phyloP scores from a whole-genome alignment of 495 filamentous ascomycete species.

The Penicillium manginii region DNA sequence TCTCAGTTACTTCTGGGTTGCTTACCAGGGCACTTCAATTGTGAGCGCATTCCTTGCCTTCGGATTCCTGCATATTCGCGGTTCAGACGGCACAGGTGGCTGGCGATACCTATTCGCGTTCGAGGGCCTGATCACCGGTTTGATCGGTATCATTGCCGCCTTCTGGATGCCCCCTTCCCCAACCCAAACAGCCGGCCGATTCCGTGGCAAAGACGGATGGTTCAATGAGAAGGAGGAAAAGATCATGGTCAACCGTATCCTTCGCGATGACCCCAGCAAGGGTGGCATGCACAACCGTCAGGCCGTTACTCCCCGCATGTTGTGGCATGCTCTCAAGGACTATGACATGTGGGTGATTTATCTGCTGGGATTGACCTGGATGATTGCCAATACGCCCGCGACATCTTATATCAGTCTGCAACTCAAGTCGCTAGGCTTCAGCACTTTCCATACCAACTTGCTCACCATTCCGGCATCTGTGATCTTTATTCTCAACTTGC shows the following conservation, averaged over 20 bases:
- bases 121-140: constrained; percentile 56
- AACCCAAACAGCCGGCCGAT: constrained; percentile 67
- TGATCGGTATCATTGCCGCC: constrained; percentile 66
- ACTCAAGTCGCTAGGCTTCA: constrained; percentile 61
- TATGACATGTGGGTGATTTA: constrained; percentile 60
- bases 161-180: constrained; percentile 74
- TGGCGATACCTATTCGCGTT: constrained; percentile 76
- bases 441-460: constrained; percentile 66
- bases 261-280: constrained; percentile 75
- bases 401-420: constrained; percentile 62
- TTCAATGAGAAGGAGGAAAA: constrained; percentile 56
- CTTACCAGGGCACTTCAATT: constrained; percentile 68
- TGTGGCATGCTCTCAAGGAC: constrained; percentile 55
- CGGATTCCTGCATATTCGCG: constrained; percentile 70
- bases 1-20: constrained; percentile 71
- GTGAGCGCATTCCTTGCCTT: constrained; percentile 71
- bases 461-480: constrained; percentile 66
- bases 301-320: constrained; percentile 45
- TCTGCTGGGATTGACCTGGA: constrained; percentile 51
- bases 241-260: constrained; percentile 75
- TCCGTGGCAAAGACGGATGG: constrained; percentile 74
- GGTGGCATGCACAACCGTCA: constrained; percentile 67
- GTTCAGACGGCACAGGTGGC: constrained; percentile 59
- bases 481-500: constrained; percentile 49
- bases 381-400: constrained; percentile 51